Conservation (phyloP, 192 early-diverging fungal species). For the Globomyces pollinis-pini region DNA sequence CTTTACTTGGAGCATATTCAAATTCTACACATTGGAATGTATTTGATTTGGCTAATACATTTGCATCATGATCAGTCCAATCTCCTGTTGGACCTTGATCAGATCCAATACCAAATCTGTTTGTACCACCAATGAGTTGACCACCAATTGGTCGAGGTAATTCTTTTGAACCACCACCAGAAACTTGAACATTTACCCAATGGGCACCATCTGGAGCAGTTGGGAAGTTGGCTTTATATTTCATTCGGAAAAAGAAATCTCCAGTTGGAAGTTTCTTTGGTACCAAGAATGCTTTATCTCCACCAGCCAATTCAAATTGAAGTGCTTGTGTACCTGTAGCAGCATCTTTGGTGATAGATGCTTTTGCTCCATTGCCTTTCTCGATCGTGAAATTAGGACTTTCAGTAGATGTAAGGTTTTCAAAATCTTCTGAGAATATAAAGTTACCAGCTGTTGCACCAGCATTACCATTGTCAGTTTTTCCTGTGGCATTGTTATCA, state of each 20-base stretch:
- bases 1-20: neutral
- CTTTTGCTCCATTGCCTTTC: neutral
- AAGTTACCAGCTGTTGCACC: neutral
- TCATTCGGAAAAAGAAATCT: constrained; percentile 13
- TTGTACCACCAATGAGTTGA: constrained; percentile 17
- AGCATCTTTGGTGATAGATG: constrained; percentile 19
- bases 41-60: neutral
- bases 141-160: constrained; percentile 20
- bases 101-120: neutral
- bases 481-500: neutral
- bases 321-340: constrained; percentile 14
- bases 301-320: neutral
- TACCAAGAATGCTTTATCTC: constrained; percentile 10
- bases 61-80: constrained; percentile 2
- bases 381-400: neutral
- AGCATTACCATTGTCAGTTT: neutral
- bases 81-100: constrained; percentile 13
- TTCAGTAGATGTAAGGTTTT: neutral
- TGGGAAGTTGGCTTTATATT: constrained; percentile 16
- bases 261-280: constrained; percentile 14
- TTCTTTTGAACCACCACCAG: constrained; percentile 13
- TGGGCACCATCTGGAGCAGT: constrained; percentile 18
- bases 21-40: neutral
- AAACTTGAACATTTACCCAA: constrained; percentile 20
- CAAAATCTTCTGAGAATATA: neutral